phyloP scores from a whole-genome alignment of 2,329 filamentous ascomycete genomes.

The Alternaria sp. region DNA sequence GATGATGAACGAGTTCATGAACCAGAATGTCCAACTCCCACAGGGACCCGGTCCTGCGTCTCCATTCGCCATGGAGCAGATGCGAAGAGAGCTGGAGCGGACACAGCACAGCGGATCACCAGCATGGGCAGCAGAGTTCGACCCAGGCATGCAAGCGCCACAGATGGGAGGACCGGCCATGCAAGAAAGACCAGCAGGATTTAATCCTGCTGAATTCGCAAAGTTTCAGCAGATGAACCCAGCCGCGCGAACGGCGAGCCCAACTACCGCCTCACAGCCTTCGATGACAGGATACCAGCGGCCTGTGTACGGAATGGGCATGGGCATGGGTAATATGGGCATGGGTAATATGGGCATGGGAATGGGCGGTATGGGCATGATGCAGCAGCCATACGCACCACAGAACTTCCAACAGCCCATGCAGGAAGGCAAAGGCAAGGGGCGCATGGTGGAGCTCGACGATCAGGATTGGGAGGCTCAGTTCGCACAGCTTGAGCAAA shows the following conservation, averaged over 20 bases:
- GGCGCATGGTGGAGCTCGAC: conserved; percentile 84
- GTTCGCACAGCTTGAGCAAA: conserved; percentile 85
- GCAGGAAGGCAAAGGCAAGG: conserved; percentile 79
- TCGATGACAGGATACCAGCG: conserved; percentile 64
- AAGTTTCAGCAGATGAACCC: conserved; percentile 76
- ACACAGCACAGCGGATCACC: conserved; percentile 62
- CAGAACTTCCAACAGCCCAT: conserved; percentile 58
- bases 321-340: conserved; percentile 56
- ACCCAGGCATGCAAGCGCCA: conserved; percentile 65
- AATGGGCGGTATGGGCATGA: conserved; percentile 56
- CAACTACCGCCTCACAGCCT: conserved; percentile 52
- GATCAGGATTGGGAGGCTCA: conserved; percentile 96
- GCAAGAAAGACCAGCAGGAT: conserved; percentile 63
- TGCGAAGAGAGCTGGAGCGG: conserved; percentile 69
- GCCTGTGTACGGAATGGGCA: conserved; percentile 58
- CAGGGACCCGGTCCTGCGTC: conserved; percentile 61
- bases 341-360: too few species aligned
- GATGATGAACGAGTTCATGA: conserved; percentile 95
- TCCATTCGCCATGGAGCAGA: conserved; percentile 73
- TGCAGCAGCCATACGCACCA: conserved; percentile 52
- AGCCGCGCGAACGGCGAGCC: conserved; percentile 68
- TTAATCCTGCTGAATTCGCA: conserved; percentile 85
- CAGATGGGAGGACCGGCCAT: conserved; percentile 79
- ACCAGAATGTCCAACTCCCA: conserved; percentile 72
- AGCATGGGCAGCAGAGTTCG: conserved; percentile 71